Evolutionary conservation across 176 grass and related monocot species (phyloP).

Genomic region (Lolium perenne): DNA sequence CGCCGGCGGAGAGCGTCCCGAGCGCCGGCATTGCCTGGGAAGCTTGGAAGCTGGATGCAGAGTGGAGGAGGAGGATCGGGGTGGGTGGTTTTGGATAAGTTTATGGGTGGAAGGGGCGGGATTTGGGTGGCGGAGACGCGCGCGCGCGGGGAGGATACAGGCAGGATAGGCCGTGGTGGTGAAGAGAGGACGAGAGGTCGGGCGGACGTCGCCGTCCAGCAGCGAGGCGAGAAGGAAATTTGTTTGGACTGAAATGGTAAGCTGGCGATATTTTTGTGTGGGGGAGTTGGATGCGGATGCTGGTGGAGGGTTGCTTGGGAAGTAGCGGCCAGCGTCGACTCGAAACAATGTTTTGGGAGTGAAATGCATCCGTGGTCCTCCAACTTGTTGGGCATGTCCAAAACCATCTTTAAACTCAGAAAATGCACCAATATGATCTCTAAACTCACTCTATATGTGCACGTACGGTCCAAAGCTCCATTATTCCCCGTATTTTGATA

Average conservation of each 20-base stretch:
- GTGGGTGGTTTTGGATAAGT: constrained; percentile 34
- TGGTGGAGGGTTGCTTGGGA: not conserved
- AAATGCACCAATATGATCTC: no score
- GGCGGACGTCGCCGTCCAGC: constrained; percentile 26
- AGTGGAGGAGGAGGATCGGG: not conserved
- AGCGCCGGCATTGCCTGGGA: constrained; percentile 60
- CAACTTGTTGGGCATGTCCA: no score
- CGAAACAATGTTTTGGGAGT: not conserved
- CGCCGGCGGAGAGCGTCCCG: constrained; percentile 62
- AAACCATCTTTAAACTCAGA: no score
- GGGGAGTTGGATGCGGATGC: not conserved
- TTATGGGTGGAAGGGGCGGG: constrained; percentile 20
- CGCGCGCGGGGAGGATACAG: constrained; percentile 23
- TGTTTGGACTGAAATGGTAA: constrained; percentile 6
- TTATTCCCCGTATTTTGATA: no score
- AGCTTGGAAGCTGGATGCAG: not conserved
- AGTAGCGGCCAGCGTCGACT: not conserved
- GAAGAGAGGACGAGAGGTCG: not conserved
- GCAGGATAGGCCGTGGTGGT: not conserved
- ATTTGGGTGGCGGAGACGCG: constrained; percentile 58
- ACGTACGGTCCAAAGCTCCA: no score
- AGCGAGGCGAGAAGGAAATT: not conserved
- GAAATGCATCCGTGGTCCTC: no score
- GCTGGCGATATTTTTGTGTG: not conserved
- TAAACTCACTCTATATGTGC: no score